Evolutionary conservation across 176 grass and related monocot species (phyloP).

Genomic region (Cymbopogon citratus): DNA sequence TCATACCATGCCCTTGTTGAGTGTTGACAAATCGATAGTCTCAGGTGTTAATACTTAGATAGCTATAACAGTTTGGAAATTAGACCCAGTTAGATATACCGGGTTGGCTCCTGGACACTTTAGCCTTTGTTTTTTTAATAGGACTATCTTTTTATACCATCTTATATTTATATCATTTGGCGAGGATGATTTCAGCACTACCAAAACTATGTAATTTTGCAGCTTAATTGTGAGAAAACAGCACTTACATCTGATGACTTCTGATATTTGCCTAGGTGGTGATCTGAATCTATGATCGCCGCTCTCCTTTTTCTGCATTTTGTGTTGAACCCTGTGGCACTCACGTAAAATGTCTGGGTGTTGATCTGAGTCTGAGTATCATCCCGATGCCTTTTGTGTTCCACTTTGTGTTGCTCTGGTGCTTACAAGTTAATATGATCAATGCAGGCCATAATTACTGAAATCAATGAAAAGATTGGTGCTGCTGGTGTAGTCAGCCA

Average conservation of each 20-base stretch:
- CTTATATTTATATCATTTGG: not conserved
- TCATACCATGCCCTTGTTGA: not conserved
- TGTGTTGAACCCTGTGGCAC: not conserved
- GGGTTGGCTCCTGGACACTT: not conserved
- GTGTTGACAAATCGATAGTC: not conserved
- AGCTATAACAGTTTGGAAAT: not conserved
- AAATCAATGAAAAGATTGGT: slow-evolving; percentile 95
- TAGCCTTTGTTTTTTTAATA: not conserved
- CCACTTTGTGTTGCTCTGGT: not conserved
- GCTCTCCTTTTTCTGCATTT: not conserved
- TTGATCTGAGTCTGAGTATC: not conserved
- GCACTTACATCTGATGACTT: not conserved
- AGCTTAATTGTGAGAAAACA: slow-evolving; percentile 9
- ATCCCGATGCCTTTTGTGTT: not conserved
- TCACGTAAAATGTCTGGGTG: not conserved
- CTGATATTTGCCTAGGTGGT: not conserved
- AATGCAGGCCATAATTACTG: slow-evolving; percentile 67
- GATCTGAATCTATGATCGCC: not conserved
- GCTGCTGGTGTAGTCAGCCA: slow-evolving; percentile 83
- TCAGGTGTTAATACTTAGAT: not conserved
- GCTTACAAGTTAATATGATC: slow-evolving; percentile 4
- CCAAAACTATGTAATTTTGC: not conserved
- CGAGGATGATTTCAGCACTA: not conserved
- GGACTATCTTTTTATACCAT: no score
- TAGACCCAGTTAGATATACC: not conserved